These are phyloP conservation scores for Filobasidium uniguttulatum DNA, from an alignment of 1,284 basidiomycete species.

Conservation along the genomic window DNA sequence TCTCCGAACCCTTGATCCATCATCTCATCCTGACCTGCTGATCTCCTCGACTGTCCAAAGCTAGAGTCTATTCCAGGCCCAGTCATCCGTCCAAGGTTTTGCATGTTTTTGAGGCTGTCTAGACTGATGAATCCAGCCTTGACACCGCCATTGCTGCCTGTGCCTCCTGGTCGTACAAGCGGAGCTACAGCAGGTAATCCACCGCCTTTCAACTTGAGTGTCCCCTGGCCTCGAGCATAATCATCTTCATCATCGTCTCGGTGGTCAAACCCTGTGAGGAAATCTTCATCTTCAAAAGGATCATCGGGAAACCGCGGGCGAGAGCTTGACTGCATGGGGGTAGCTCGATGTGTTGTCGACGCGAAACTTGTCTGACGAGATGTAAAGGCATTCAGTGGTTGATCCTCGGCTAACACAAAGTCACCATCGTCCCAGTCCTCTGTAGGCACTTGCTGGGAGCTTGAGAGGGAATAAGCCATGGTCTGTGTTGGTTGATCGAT, in stretches of 20 bases:
- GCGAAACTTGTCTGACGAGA: neutral
- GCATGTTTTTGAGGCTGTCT: conserved; percentile 3
- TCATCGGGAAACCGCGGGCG: neutral
- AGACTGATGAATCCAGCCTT: conserved; percentile 6
- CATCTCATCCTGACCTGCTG: neutral
- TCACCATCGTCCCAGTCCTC: conserved; percentile 9
- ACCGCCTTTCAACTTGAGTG: conserved; percentile 1
- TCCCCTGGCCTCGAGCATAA: too few species aligned
- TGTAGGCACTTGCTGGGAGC: too few species aligned
- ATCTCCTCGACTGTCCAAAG: neutral
- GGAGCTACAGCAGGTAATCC: neutral
- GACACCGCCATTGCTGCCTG: neutral
- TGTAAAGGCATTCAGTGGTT: neutral
- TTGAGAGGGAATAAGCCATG: too few species aligned
- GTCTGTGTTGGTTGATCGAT: too few species aligned
- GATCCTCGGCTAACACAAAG: conserved; percentile 1
- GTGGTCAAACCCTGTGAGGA: neutral
- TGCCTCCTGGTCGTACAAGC: neutral
- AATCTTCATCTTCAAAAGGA: neutral
- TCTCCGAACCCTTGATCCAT: conserved; percentile 1
- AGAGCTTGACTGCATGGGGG: neutral
- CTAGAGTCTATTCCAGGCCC: neutral
- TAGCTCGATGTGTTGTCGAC: neutral
- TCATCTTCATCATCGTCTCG: neutral
- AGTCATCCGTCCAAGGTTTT: neutral